Base-by-base conservation (phyloP, 352 stramenopile species). In the Globisporangium carolinianum region DNA sequence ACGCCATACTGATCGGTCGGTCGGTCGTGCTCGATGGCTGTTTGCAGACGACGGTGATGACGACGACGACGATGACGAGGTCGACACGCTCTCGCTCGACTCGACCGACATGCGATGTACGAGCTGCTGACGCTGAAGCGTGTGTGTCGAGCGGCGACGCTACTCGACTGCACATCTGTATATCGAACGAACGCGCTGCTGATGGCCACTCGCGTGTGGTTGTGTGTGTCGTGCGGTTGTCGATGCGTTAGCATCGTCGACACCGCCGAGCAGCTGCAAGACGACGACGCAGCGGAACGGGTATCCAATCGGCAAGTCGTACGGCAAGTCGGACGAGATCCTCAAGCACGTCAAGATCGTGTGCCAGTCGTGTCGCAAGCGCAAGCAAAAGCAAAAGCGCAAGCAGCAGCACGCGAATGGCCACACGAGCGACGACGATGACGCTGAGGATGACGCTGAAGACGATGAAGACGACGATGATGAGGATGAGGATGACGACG, bases 1-100 rank as follows among this genome's bases (percentile, higher is more conserved):
- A 45, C 50, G 36, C 12, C 43, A 50, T 8, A 1, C 12, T 36
- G 39, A 5, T 39, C 18, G 14, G 47, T 43, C 2, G 11, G 10
- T 38, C n/a, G 24, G 24, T 46, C 9, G 8, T 36, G 9, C 38
- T 55, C 10, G n/a, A 14, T 36, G 47, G 6, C 10, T 14, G 8
- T 49, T 42, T 51, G 39, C 42, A 47, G 47, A n/a, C 3, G 43
- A 47, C 43, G 43, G 18, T 47, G 46, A 57, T 24, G 61, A 73
- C 35, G 64, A 72, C 3, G 62, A 68, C 0, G 61, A 57, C 4
- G 59, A 71, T 17, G 53, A 73, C 9, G 58, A 71, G 24, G 12
- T 60, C 50, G 60, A 65, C 17, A 53, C 47, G 17, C 35, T 65
- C 42, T 60, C 53, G 4, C 32, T 56, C 5, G 52, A 60, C 41